Evolutionary conservation across 2,329 filamentous ascomycete species (phyloP), one percentile per base, ranked within the genome.

Genomic region (Celoporthe dispersa): DNA sequence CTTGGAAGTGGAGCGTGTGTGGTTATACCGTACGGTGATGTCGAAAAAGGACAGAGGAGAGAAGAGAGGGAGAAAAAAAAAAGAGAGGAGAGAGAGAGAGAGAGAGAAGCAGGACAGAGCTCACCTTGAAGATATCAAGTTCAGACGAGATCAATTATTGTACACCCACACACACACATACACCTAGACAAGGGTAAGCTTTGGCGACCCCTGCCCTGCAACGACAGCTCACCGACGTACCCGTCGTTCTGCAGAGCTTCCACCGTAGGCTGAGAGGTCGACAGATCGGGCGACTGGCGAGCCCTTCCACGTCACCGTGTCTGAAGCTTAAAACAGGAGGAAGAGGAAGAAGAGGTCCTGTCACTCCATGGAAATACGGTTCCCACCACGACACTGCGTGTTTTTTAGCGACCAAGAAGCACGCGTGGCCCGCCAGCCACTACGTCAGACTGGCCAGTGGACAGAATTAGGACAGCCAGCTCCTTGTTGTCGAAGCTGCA

Each of bases 401-500:
- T n/a, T 48, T n/a, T 48, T 48, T n/a, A n/a, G 8, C 44, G 2
- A 48, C 44, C 44, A 48, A 22, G 6, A 48, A n/a, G 44, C 44
- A 48, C 19, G 44, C 44, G 25, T 57, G 53, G 53, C 53, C 33
- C 53, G 53, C 7, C 44, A 48, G 16, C 3, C 53, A 28, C 53
- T 33, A 57, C 53, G 53, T 57, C 53, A 57, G 53, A 57, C 33
- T 57, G 53, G 53, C 5, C 25, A 57, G 14, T 48, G 41, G 41
- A 5, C 22, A 19, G 41, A 22, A 48, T 48, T 14, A 48, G 41
- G 16, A 22, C 19, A 41, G 39, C 39, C 16, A 19, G 39, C 39
- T 41, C 39, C 16, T 2, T 41, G 39, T 41, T 2, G 39, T 16
- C 16, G 39, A 41, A 6, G 16, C 39, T 41, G 11, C 39, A 41